Evolutionary conservation across 2,329 filamentous ascomycete genomes (phyloP).

Genomic region (Emmonsia crescens): DNA sequence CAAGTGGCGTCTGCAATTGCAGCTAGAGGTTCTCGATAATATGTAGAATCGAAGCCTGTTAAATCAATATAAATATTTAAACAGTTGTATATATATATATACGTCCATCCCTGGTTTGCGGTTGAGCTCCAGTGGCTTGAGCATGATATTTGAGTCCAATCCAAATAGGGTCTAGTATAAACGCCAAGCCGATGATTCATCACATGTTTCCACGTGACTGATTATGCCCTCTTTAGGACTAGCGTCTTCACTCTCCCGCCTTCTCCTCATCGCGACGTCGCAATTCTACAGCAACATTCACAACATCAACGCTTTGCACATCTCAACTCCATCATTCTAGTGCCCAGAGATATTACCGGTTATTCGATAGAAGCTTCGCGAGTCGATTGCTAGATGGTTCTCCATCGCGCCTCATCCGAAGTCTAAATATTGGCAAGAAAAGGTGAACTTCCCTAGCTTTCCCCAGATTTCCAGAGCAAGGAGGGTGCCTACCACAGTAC

Average conservation of each 20-base stretch:
- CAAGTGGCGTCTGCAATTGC: background rate
- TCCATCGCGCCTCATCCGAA: background rate
- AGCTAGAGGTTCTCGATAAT: background rate
- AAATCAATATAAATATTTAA: background rate
- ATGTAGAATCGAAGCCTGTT: background rate
- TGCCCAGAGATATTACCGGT: background rate
- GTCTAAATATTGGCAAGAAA: background rate
- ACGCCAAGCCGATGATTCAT: background rate
- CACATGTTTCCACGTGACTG: background rate
- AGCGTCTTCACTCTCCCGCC: background rate
- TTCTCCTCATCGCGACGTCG: background rate
- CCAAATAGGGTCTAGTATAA: background rate
- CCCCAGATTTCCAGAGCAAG: background rate
- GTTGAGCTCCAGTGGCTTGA: background rate
- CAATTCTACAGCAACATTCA: constrained; percentile 1
- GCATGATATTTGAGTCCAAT: too few relatives aligned
- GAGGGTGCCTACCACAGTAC: background rate
- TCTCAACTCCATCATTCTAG: background rate
- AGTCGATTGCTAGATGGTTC: background rate
- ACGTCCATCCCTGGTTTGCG: too few relatives aligned
- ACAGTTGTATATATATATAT: too few relatives aligned
- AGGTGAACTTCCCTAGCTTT: background rate
- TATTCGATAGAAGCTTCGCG: background rate
- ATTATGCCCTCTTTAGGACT: background rate
- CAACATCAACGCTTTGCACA: background rate